These are phyloP conservation scores for Mangifera indica DNA, from an alignment of 345 rosid species.

Conservation along the genomic window DNA sequence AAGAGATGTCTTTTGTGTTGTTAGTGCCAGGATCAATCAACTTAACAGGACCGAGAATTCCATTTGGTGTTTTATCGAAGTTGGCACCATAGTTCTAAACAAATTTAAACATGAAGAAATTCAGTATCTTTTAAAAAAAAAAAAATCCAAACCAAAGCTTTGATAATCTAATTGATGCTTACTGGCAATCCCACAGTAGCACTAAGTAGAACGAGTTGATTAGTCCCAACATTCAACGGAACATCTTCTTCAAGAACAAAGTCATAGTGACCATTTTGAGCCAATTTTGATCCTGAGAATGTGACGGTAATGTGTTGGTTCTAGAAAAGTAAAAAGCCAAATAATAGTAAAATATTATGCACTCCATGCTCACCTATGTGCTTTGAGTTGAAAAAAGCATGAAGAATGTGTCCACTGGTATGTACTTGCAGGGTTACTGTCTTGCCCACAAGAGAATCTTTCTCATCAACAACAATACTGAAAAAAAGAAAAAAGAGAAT, in stretches of 20 bases:
- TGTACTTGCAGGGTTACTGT: too few relatives aligned
- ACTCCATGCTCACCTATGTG: constrained; percentile 26
- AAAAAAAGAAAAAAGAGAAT: too few relatives aligned
- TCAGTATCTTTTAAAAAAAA: not conserved
- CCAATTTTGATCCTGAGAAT: constrained; percentile 23
- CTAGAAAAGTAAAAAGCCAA: not conserved
- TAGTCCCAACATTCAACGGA: constrained; percentile 29
- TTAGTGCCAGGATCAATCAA: constrained; percentile 20
- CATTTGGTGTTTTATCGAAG: constrained; percentile 19
- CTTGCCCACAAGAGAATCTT: constrained; percentile 18
- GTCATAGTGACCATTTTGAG: not conserved
- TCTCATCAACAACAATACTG: constrained; percentile 24
- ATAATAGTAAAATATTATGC: not conserved
- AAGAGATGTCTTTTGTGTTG: constrained; percentile 21
- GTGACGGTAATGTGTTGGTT: not conserved
- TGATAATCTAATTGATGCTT: not conserved
- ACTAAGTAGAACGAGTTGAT: constrained; percentile 42
- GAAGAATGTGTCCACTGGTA: constrained; percentile 37
- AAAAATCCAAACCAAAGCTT: not conserved
- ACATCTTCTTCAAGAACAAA: constrained; percentile 29
- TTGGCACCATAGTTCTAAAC: constrained; percentile 33
- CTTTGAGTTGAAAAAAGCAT: constrained; percentile 42
- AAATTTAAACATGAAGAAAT: not conserved
- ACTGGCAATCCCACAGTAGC: constrained; percentile 56
- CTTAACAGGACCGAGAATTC: constrained; percentile 39